Conservation (phyloP, 1,284 basidiomycete genomes). For the Stygiomarasmius scandens region DNA sequence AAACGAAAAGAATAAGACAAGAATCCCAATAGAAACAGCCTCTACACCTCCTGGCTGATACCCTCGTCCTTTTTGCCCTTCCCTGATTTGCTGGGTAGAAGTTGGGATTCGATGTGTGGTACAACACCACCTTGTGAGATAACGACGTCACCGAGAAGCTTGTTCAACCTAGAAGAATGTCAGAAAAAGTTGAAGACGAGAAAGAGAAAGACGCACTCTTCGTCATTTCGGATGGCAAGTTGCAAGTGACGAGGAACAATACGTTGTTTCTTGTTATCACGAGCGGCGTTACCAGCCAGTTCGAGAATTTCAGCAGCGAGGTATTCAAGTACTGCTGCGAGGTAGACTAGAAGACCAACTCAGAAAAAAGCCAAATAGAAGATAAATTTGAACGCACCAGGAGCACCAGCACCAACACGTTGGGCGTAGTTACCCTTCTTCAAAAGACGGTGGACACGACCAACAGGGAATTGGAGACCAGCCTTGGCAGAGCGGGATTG, state of each 20-base stretch:
- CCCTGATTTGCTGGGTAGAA: conserved; percentile 47
- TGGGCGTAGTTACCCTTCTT: conserved; percentile 59
- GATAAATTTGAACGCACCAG: conserved; percentile 50
- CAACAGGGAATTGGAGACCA: conserved; percentile 65
- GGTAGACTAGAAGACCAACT: conserved; percentile 63
- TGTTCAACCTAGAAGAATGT: conserved; percentile 50
- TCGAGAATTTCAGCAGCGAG: conserved; percentile 90
- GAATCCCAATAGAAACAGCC: background rate
- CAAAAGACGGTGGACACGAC: conserved; percentile 81
- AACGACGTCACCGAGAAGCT: conserved; percentile 78
- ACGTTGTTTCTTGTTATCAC: conserved; percentile 88
- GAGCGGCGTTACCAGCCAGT: conserved; percentile 84
- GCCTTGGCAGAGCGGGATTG: conserved; percentile 20
- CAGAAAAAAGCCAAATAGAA: conserved; percentile 2
- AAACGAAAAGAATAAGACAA: conserved; percentile 15
- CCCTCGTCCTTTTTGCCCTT: conserved; percentile 11
- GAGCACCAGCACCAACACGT: conserved; percentile 70
- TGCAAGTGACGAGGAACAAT: conserved; percentile 89
- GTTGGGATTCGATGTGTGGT: conserved; percentile 49
- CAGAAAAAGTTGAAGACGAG: background rate
- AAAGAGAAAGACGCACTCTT: conserved; percentile 54
- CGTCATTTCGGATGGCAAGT: conserved; percentile 87
- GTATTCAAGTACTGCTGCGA: conserved; percentile 77
- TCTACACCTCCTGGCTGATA: conserved; percentile 10
- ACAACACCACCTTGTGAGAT: conserved; percentile 94